These are phyloP conservation scores for Boletus subparvulus DNA, from an alignment of 768 basidiomycete genomes.

Conservation along the genomic window DNA sequence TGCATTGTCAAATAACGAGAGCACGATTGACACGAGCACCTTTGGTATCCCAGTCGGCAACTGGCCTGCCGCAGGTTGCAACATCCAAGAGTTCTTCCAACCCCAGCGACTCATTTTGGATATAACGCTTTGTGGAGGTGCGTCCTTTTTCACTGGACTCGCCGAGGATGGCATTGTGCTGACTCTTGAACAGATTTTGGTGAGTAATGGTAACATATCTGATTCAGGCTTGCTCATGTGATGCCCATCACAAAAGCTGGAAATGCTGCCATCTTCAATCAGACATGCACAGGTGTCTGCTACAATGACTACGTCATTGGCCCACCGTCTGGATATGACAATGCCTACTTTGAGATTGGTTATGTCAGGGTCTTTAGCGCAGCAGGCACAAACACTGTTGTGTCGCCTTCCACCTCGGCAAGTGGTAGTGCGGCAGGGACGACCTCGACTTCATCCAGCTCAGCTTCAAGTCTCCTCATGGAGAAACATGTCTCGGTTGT, in stretches of 20 bases:
- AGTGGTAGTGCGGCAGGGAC: constrained; percentile 17
- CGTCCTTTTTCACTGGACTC: constrained; percentile 26
- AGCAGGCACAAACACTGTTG: constrained; percentile 28
- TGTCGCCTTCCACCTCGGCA: constrained; percentile 22
- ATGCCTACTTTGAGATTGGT: constrained; percentile 72
- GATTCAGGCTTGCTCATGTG: constrained; percentile 6
- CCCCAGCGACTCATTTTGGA: constrained; percentile 70
- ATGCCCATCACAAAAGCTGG: constrained; percentile 46
- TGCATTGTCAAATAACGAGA: constrained; percentile 46
- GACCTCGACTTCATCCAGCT: constrained; percentile 9
- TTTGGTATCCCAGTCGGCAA: constrained; percentile 70
- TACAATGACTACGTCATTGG: constrained; percentile 72
- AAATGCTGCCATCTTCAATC: constrained; percentile 46
- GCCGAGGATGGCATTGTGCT: constrained; percentile 18
- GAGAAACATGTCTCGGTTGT: constrained; percentile 2
- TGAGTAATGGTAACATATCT: constrained; percentile 14
- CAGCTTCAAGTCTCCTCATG: neutral
- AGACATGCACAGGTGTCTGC: constrained; percentile 65
- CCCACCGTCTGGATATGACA: constrained; percentile 56
- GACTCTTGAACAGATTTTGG: constrained; percentile 30
- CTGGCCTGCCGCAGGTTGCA: constrained; percentile 60
- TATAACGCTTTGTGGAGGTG: constrained; percentile 68
- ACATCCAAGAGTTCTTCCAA: constrained; percentile 51
- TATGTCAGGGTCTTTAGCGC: constrained; percentile 52
- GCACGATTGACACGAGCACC: constrained; percentile 51